Base-by-base conservation (phyloP, 495 filamentous ascomycete species). In the Aspergillus indologenus region DNA sequence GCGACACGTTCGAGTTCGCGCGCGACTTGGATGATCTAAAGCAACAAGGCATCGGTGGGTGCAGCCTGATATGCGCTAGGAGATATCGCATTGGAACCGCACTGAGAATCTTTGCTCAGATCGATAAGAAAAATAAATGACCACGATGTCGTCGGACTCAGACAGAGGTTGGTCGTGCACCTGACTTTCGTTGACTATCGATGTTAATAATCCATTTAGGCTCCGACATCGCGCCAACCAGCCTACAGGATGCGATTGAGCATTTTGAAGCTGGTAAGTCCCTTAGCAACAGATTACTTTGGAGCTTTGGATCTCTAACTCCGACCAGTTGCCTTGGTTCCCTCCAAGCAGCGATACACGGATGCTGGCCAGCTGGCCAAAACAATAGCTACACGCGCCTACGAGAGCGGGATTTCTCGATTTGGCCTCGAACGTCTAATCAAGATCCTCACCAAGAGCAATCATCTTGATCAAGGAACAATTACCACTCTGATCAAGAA, bases 401-500 rank as follows among this genome's bases (percentile, higher is more conserved):
- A 87, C 64, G 82, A 87, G 58, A 71, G 79, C 56, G 92, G 92
- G 22, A 80, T 94, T 48, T 68, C 86, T 21, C 76, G 75, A 18
- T 72, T 79, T 15, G 77, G 79, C 44, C 78, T 96, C 53, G 70
- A 79, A 54, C 76, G 79, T 45, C 71, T 96, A 29, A 71, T 94
- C 53, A 83, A 87, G 54, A 71, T 92, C 45, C 68, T 91, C 51
- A 88, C 88, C 8, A 68, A 63, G 19, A 83, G 81, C 45, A 90
- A 79, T 62, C 77, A 87, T 49, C 81, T 96, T 1, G 90, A 93
- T 70, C 92, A 96, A 70, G 81, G 83, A 34, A 88, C 85, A 54
- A 75, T 84, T 34, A 83, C 79, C 0, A 81, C 75, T 34, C 68
- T 96, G 26, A 69, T 92, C 70, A 90, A 86, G 56, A 87, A 87